Evolutionary conservation across 73 alveolate genomes (phyloP), one percentile per base, ranked within the genome.

Genomic region (Breviolum minutum): DNA sequence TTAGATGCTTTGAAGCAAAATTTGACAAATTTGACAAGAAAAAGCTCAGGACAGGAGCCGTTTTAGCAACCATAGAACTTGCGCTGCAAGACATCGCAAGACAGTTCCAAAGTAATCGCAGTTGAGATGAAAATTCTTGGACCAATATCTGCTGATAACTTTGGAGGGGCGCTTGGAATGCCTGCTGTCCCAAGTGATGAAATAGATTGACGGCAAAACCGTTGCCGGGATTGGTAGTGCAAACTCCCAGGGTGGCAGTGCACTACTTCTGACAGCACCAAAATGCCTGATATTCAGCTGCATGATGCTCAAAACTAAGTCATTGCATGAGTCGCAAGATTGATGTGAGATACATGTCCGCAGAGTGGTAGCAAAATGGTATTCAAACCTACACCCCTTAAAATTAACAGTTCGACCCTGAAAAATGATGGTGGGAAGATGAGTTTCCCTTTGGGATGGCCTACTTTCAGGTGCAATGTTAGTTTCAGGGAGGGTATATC

Each of bases 71-170:
- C 48, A 62, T 81, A 30, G 54, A 54, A 83, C 92, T 83, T 83
- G 92, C 92, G 60, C 92, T 48, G 29, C 92, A 71, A 62, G 92
- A 74, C 92, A 61, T 83, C 26, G 76, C 92, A 83, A 83, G 73
- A 19, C 76, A 48, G 19, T n/a, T 79, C 87, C 61, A 77, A 77
- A 77, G 86, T n/a, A 61, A 27, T 17, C 19, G 66, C n/a, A 24
- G 66, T 79, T 66, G 32, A 40, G 54, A 40, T 40, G 54, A 40
- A 22, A 40, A 22, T 22, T 17, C 8, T 68, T 68, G 1, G 77
- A n/a, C 4, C 77, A 22, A 68, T 14, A 68, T 68, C 17, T 68
- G 77, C n/a, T 68, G 77, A 68, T 22, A 17, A 40, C 54, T 40
- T 40, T 40, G 54, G 54, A 29, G 13, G 13, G 48, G n/a, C 48